Conservation (phyloP, 331 rosid genomes). For the Pyrus hybrid region DNA sequence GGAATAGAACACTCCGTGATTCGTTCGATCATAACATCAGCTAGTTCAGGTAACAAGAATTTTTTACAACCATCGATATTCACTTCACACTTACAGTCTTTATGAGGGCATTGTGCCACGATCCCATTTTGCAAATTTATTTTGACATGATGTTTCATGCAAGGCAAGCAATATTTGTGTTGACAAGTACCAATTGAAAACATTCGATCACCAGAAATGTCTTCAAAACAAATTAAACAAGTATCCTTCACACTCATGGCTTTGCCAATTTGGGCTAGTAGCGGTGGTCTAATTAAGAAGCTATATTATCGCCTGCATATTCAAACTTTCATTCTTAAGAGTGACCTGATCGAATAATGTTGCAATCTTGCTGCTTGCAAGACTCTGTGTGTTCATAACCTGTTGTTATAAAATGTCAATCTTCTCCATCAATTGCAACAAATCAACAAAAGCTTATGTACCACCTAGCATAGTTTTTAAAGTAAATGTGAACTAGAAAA, state of each 20-base stretch:
- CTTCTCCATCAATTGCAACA: not conserved
- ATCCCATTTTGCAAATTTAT: conserved; percentile 51
- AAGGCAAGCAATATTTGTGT: conserved; percentile 63
- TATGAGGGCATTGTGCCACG: conserved; percentile 59
- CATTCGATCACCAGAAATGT: conserved; percentile 26
- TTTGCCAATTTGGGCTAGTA: conserved; percentile 17
- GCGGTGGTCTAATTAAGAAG: conserved; percentile 32
- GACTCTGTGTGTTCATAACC: conserved; percentile 11
- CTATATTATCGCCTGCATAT: conserved; percentile 51
- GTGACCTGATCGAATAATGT: conserved; percentile 27
- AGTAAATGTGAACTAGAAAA: not conserved
- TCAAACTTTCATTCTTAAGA: conserved; percentile 29
- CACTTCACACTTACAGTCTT: conserved; percentile 44
- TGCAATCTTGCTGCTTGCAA: conserved; percentile 23
- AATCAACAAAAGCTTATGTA: not conserved
- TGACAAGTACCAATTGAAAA: conserved; percentile 53
- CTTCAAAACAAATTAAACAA: conserved; percentile 62
- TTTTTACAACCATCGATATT: conserved; percentile 44
- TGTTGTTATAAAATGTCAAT: not conserved
- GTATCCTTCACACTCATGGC: conserved; percentile 40
- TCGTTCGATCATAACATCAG: conserved; percentile 36
- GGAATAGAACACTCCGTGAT: conserved; percentile 63
- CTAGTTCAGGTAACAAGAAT: conserved; percentile 44
- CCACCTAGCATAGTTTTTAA: not conserved
- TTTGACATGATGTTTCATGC: conserved; percentile 71